Evolutionary conservation across 176 grass and related monocot genomes (phyloP), one percentile per base, ranked within the genome.

Genomic region (Phoenix dactylifera): DNA sequence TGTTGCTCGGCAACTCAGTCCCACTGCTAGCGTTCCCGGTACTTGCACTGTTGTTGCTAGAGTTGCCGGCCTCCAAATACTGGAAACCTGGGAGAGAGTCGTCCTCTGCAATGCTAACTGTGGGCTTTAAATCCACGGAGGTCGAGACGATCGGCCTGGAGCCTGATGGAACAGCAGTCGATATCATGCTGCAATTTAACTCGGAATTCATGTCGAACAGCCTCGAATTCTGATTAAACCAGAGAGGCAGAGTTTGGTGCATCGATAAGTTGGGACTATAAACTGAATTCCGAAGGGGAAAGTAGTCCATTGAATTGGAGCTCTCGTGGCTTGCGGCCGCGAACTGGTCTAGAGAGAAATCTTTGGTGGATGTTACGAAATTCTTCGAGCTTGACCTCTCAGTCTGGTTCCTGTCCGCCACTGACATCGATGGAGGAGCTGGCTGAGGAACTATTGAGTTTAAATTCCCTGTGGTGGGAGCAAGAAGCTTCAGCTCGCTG

Each of bases 41-140:
- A 16, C 49, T 66, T 24, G 49, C 24, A n/a, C 63, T 66, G 5
- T 24, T 66, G 63, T 52, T 28, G 15, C 63, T 52, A 17, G 63
- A 66, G 22, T 66, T 26, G 3, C 49, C 49, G 3, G 49, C 15
- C 15, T 66, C 63, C 15, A 50, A 18, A 49, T 52, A 66, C 22
- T 52, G 63, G 50, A 35, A 35, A 35, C 32, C 7, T 35, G 7
- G 32, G 32, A 35, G 6, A 35, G 6, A 10, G 1, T 9, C 7
- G 6, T 7, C 32, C 32, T 35, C 32, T 9, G 6, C 32, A 1
- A 35, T 35, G 9, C 32, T 35, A 7, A 35, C 32, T 7, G 32
- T 35, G 32, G 32, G 7, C 32, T 35, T 35, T 7, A 35, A 35
- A 35, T 35, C 32, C 63, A 26, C 53, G 3, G 16, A 66, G 4